Percentiles rank a stretch among this genome's conserved stretches.
These are phyloP conservation scores for Colletotrichum chlorophyti DNA, from an alignment of 2,329 filamentous ascomycete species.

Conservation along the genomic window DNA sequence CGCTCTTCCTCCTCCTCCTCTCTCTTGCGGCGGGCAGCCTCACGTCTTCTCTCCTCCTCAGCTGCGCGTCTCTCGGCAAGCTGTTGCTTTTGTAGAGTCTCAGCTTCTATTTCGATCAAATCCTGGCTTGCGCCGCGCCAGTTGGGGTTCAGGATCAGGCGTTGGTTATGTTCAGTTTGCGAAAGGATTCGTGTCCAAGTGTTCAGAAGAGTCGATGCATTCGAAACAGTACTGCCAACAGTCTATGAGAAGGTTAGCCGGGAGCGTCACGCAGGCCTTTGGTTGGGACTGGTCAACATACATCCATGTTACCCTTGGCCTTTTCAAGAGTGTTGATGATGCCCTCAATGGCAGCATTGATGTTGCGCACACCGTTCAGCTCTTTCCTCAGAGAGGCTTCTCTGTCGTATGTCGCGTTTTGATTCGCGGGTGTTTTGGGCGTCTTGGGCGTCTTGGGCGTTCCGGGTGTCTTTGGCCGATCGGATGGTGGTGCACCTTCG, in stretches of 20 bases:
- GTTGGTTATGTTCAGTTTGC: slow-evolving; percentile 97
- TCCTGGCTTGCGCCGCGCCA: slow-evolving; percentile 93
- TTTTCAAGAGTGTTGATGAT: slow-evolving; percentile 75
- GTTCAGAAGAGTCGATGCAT: slow-evolving; percentile 87
- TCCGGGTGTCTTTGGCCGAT: slow-evolving; percentile 54
- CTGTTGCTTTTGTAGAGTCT: slow-evolving; percentile 75
- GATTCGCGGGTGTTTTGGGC: slow-evolving; percentile 48
- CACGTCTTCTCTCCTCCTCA: slow-evolving; percentile 80
- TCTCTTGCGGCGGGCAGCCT: slow-evolving; percentile 69
- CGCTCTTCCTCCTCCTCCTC: slow-evolving; percentile 64
- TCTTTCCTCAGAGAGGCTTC: slow-evolving; percentile 80
- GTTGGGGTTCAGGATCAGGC: slow-evolving; percentile 83
- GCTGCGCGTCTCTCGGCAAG: slow-evolving; percentile 78
- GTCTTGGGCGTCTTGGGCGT: slow-evolving; percentile 54
- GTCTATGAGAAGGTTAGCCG: slow-evolving; percentile 57
- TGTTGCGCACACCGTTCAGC: slow-evolving; percentile 80
- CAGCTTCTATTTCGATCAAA: slow-evolving; percentile 83
- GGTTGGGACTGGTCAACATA: slow-evolving; percentile 48
- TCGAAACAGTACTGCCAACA: slow-evolving; percentile 83
- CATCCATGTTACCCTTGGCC: slow-evolving; percentile 79
- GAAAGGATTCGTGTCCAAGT: slow-evolving; percentile 96
- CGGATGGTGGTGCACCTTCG: slow-evolving; percentile 33
- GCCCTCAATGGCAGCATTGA: slow-evolving; percentile 87
- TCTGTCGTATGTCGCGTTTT: slow-evolving; percentile 62
- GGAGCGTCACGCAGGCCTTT: not conserved